Percentiles rank a stretch among this genome's conserved stretches.
phyloP scores from a whole-genome alignment of 441 rosid genomes.

The Corymbia calophylla region DNA sequence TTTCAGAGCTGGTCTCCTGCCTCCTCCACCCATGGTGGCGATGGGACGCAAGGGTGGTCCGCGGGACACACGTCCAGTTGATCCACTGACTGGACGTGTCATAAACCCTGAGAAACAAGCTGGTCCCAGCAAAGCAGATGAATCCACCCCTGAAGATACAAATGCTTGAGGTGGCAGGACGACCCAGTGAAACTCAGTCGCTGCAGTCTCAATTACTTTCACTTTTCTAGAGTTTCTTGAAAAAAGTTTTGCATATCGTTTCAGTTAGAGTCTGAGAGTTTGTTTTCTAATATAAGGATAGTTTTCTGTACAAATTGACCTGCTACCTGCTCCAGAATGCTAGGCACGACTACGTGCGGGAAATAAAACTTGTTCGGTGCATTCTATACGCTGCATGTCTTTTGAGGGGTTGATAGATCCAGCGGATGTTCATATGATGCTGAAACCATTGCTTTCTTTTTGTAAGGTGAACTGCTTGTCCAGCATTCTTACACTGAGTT shows the following conservation, averaged over 20 bases:
- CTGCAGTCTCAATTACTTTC: neutral
- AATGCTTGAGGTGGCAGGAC: slow-evolving; percentile 3
- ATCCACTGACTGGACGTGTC: slow-evolving; percentile 72
- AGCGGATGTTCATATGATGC: neutral
- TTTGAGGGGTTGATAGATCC: neutral
- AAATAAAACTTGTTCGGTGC: neutral
- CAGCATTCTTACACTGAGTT: neutral
- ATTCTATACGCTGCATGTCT: neutral
- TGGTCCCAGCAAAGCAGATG: neutral
- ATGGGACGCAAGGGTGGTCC: slow-evolving; percentile 88
- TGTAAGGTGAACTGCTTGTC: neutral
- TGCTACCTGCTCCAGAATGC: neutral
- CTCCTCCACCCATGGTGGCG: slow-evolving; percentile 81
- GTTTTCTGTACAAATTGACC: neutral
- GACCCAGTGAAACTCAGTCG: neutral
- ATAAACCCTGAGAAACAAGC: slow-evolving; percentile 22
- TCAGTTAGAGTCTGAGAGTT: neutral
- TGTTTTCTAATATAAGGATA: neutral
- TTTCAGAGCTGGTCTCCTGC: slow-evolving; percentile 78
- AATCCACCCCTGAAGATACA: slow-evolving; percentile 1
- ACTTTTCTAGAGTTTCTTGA: neutral
- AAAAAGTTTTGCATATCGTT: neutral
- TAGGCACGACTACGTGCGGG: neutral
- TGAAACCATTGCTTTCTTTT: neutral
- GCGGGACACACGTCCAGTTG: slow-evolving; percentile 61